Conservation (phyloP, 2,329 filamentous ascomycete species). For the Fusarium sulawesiense region DNA sequence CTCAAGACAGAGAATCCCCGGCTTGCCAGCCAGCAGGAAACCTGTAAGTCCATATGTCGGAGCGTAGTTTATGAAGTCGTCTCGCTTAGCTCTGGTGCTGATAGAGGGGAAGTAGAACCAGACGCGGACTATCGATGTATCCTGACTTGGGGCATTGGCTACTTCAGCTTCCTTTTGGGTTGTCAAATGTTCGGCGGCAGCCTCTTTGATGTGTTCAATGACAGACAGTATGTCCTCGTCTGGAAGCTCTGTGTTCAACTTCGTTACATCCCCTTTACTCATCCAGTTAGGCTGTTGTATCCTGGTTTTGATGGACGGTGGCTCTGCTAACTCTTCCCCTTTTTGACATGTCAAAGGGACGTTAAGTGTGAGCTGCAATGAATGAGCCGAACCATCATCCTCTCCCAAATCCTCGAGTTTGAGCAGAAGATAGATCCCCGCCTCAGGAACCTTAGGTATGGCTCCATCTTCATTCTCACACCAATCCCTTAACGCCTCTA, state of each 20-base stretch:
- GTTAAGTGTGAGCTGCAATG: conserved; percentile 51
- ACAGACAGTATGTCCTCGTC: conserved; percentile 58
- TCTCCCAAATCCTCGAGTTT: conserved; percentile 39
- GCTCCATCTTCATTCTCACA: conserved; percentile 33
- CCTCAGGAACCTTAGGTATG: conserved; percentile 3
- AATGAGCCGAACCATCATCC: conserved; percentile 6
- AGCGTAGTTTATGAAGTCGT: conserved; percentile 66
- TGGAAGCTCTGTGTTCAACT: conserved; percentile 55
- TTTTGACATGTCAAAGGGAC: conserved; percentile 48
- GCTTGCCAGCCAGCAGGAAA: conserved; percentile 70
- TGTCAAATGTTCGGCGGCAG: conserved; percentile 48
- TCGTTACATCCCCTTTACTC: conserved; percentile 59
- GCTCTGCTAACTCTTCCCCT: conserved; percentile 43
- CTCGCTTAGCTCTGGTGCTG: conserved; percentile 67
- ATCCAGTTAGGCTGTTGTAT: conserved; percentile 64
- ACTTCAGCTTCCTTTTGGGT: conserved; percentile 19
- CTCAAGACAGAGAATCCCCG: conserved; percentile 65
- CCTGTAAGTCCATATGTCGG: conserved; percentile 65
- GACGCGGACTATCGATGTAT: conserved; percentile 58
- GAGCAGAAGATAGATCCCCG: conserved; percentile 43
- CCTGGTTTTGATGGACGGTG: conserved; percentile 56
- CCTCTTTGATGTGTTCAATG: conserved; percentile 58
- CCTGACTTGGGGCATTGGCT: neutral
- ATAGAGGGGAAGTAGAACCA: conserved; percentile 75
- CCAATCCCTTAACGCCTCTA: conserved; percentile 41